phyloP scores from a whole-genome alignment of 202 grass and related monocot genomes.

The Setaria italica region DNA sequence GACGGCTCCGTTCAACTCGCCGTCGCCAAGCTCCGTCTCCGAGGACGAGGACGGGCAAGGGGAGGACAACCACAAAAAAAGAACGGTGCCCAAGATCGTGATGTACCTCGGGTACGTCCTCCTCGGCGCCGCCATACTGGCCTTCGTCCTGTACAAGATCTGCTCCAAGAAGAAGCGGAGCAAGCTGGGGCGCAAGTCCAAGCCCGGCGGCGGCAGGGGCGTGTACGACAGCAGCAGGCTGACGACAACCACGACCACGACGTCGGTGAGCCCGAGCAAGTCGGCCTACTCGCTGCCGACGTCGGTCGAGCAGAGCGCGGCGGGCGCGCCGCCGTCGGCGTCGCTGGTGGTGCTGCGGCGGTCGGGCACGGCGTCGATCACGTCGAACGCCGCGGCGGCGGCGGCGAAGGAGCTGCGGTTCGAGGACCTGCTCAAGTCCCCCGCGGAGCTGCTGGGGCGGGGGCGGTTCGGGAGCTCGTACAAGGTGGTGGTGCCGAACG shows the following conservation, averaged over 20 bases:
- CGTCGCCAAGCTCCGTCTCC: not conserved
- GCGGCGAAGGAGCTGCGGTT: slow-evolving; percentile 59
- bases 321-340: not conserved
- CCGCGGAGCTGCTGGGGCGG: slow-evolving; percentile 70
- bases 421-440: slow-evolving; percentile 72
- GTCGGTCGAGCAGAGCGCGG: slow-evolving; percentile 36
- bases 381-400: not conserved
- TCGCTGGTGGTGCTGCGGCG: slow-evolving; percentile 50
- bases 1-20: not conserved
- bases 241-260: slow-evolving; percentile 18
- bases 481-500: slow-evolving; percentile 59
- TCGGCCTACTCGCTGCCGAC: slow-evolving; percentile 52
- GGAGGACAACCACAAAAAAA: not conserved
- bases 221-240: slow-evolving; percentile 17
- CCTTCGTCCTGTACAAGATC: slow-evolving; percentile 50
- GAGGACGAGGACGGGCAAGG: not conserved
- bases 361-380: slow-evolving; percentile 40
- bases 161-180: slow-evolving; percentile 39
- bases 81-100: not conserved
- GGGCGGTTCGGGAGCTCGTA: slow-evolving; percentile 74
- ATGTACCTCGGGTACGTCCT: slow-evolving; percentile 58
- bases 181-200: slow-evolving; percentile 11
- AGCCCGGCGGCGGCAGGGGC: not conserved
- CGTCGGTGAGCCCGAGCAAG: slow-evolving; percentile 30
- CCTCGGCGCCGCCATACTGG: slow-evolving; percentile 47